Conservation (phyloP, 2,329 filamentous ascomycete species). For the Sclerotinia sclerotiorum region DNA sequence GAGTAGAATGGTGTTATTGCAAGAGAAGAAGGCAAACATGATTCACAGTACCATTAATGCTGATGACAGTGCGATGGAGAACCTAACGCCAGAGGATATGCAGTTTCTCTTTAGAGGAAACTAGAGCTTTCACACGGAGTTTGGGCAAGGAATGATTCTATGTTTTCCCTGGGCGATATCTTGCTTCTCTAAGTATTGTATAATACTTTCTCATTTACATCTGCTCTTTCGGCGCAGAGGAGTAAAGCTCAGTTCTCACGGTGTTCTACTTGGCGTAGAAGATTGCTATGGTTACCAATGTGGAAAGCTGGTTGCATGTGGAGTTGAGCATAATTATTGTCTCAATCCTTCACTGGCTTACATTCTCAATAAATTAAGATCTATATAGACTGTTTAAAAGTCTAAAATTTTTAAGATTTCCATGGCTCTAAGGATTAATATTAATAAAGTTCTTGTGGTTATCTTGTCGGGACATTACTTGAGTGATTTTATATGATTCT, state of each 20-base stretch:
- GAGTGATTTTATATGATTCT: too few relatives aligned
- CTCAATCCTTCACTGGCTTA: not conserved
- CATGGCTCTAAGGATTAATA: too few relatives aligned
- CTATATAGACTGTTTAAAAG: too few relatives aligned
- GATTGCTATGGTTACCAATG: not conserved
- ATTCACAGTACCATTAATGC: conserved; percentile 96
- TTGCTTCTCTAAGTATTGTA: not conserved
- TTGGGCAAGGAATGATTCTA: not conserved
- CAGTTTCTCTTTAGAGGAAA: conserved; percentile 90
- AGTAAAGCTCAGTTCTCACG: not conserved
- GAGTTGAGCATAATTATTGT: not conserved
- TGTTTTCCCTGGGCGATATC: not conserved
- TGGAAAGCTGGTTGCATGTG: not conserved
- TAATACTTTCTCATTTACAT: not conserved
- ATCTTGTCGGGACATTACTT: too few relatives aligned
- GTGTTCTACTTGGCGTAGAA: not conserved
- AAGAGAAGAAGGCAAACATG: conserved; percentile 99
- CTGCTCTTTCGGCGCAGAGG: not conserved
- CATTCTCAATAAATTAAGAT: not conserved
- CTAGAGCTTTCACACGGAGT: conserved; percentile 35
- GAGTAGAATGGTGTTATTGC: conserved; percentile 88
- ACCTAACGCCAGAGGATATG: conserved; percentile 85
- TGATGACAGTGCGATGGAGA: conserved; percentile 88
- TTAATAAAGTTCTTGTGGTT: too few relatives aligned
- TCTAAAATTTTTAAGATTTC: too few relatives aligned